Evolutionary conservation across 306 rosid species (phyloP).

Genomic region (Casuarina glauca): DNA sequence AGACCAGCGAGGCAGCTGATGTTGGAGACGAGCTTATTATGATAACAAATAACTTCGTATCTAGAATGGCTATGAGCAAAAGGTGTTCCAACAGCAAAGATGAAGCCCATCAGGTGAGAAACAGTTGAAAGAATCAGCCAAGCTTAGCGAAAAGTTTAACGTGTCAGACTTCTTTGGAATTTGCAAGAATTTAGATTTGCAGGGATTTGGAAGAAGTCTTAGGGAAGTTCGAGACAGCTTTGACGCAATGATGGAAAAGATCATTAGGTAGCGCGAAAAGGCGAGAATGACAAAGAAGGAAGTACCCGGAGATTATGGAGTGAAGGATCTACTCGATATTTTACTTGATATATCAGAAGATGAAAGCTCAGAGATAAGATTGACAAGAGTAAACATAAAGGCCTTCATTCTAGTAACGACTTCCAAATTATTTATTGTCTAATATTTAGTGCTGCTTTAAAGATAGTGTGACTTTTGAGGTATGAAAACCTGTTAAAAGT

Average conservation of each 20-base stretch:
- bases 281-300: conserved; percentile 24
- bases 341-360: conserved; percentile 44
- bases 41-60: conserved; percentile 39
- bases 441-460: no score
- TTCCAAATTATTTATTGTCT: no score
- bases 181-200: conserved; percentile 51
- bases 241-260: conserved; percentile 57
- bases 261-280: conserved; percentile 43
- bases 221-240: conserved; percentile 38
- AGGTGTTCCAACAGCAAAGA: conserved; percentile 31
- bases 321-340: conserved; percentile 53
- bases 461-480: no score
- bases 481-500: no score
- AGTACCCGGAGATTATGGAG: conserved; percentile 1
- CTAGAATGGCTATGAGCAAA: conserved; percentile 46
- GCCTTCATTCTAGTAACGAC: conserved; percentile 51
- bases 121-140: conserved; percentile 36
- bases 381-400: conserved; percentile 52
- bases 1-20: conserved; percentile 31
- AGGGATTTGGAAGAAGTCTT: conserved; percentile 41
- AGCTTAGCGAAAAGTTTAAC: conserved; percentile 47
- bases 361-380: conserved; percentile 43
- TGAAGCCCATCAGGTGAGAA: conserved; percentile 37
- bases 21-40: conserved; percentile 41
- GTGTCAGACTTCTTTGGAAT: conserved; percentile 57